These are phyloP conservation scores for Zasmidium cellare DNA, from an alignment of 2,329 filamentous ascomycete species.

Conservation along the genomic window DNA sequence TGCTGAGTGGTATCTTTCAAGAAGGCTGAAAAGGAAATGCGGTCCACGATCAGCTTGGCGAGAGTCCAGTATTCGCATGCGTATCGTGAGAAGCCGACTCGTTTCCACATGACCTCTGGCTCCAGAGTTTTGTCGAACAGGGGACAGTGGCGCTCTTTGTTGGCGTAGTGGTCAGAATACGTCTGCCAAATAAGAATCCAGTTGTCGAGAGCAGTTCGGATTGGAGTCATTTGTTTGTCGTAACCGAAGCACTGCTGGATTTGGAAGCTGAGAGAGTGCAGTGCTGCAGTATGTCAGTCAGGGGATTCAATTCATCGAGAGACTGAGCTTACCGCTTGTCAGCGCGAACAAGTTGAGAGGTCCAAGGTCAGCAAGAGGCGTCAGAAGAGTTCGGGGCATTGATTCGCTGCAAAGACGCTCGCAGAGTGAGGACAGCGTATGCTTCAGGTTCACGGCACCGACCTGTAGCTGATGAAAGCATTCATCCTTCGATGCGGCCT, in stretches of 20 bases:
- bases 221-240: conserved; percentile 4
- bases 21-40: background rate
- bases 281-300: background rate
- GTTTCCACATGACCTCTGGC: background rate
- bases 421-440: conserved; percentile 1
- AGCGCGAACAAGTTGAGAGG: background rate
- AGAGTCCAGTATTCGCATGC: conserved; percentile 10
- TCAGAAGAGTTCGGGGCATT: background rate
- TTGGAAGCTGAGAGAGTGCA: conserved; percentile 10
- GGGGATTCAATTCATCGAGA: background rate
- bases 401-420: background rate
- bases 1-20: background rate
- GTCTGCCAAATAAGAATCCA: conserved; percentile 5
- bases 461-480: conserved; percentile 4
- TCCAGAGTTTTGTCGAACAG: no score
- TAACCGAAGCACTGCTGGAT: conserved; percentile 7
- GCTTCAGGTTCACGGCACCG: background rate
- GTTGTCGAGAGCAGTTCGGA: conserved; percentile 5
- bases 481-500: background rate
- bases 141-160: background rate
- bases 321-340: background rate
- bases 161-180: background rate
- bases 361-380: background rate
- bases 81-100: conserved; percentile 4
- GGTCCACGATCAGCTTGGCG: conserved; percentile 6